Percentiles rank a stretch among this genome's conserved stretches.
These are phyloP conservation scores for Penicillium coffeae DNA, from an alignment of 495 filamentous ascomycete species.

Conservation along the genomic window DNA sequence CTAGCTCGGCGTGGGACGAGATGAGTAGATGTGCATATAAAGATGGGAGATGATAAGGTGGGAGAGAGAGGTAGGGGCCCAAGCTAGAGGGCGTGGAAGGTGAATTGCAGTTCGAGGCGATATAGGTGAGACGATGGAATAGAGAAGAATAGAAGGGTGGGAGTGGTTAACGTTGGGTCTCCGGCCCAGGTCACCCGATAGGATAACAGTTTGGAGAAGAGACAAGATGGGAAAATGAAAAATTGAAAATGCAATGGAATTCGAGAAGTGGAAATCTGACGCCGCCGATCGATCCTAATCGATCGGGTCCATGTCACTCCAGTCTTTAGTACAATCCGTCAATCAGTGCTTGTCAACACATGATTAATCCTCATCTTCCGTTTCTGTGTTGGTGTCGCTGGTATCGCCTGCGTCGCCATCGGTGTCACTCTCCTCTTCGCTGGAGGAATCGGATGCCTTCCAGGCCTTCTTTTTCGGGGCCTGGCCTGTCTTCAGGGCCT, in stretches of 20 bases:
- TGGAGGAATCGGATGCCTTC: slow-evolving; percentile 55
- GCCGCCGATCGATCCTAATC: slow-evolving; percentile 5
- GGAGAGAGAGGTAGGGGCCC: not conserved
- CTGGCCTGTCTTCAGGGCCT: slow-evolving; percentile 71
- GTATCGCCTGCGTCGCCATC: slow-evolving; percentile 76
- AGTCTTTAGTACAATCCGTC: slow-evolving; percentile 21
- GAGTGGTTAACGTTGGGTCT: not conserved
- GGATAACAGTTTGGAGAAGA: not conserved
- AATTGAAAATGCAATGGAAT: not conserved
- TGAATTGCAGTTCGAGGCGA: not conserved
- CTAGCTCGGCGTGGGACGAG: not conserved
- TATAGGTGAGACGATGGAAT: not conserved
- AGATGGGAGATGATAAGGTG: not conserved
- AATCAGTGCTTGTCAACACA: slow-evolving; percentile 21
- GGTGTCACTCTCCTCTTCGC: slow-evolving; percentile 87
- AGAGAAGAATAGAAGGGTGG: no score
- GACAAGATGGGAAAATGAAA: no score
- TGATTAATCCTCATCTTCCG: slow-evolving; percentile 56
- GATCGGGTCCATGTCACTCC: slow-evolving; percentile 14
- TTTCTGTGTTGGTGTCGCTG: slow-evolving; percentile 78
- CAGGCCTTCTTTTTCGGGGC: slow-evolving; percentile 56
- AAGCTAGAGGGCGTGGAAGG: not conserved
- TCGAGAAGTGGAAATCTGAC: not conserved
- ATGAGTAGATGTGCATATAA: not conserved
- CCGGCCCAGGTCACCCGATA: not conserved